Evolutionary conservation across 495 filamentous ascomycete genomes (phyloP).

Genomic region (Talaromyces thailandensis): DNA sequence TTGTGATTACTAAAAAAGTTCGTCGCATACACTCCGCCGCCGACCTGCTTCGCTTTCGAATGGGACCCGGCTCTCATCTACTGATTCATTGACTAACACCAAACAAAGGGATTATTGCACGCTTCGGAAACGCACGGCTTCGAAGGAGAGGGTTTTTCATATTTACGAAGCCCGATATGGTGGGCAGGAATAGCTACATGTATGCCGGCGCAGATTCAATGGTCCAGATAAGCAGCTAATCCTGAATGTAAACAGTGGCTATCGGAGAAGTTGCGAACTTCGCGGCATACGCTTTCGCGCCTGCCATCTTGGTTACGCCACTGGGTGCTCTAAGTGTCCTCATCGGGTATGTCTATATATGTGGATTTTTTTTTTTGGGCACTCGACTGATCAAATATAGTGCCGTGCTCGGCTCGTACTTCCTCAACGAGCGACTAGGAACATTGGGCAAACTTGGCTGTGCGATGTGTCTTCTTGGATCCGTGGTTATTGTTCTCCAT

Average conservation of each 20-base stretch:
- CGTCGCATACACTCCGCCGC: slow-evolving; percentile 14
- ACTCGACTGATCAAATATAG: slow-evolving; percentile 20
- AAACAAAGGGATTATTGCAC: slow-evolving; percentile 72
- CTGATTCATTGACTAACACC: background rate
- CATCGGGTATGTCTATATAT: slow-evolving; percentile 57
- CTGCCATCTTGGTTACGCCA: slow-evolving; percentile 92
- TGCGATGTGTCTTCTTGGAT: slow-evolving; percentile 91
- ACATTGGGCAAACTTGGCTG: slow-evolving; percentile 88
- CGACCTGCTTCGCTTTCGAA: background rate
- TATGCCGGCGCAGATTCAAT: slow-evolving; percentile 31
- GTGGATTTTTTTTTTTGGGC: background rate
- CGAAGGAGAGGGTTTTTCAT: slow-evolving; percentile 92
- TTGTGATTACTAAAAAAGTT: slow-evolving; percentile 91
- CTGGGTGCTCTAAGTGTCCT: slow-evolving; percentile 87
- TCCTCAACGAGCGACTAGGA: slow-evolving; percentile 81
- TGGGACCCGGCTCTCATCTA: background rate
- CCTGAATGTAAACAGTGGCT: slow-evolving; percentile 42
- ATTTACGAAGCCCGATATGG: slow-evolving; percentile 87
- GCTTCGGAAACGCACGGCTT: slow-evolving; percentile 87
- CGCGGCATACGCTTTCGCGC: slow-evolving; percentile 94
- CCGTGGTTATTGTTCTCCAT: slow-evolving; percentile 94
- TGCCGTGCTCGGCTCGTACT: slow-evolving; percentile 88
- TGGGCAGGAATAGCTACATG: slow-evolving; percentile 87
- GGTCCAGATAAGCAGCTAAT: background rate
- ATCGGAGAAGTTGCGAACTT: slow-evolving; percentile 92